phyloP scores from a whole-genome alignment of 495 filamentous ascomycete species.

The Penicillium lagena region DNA sequence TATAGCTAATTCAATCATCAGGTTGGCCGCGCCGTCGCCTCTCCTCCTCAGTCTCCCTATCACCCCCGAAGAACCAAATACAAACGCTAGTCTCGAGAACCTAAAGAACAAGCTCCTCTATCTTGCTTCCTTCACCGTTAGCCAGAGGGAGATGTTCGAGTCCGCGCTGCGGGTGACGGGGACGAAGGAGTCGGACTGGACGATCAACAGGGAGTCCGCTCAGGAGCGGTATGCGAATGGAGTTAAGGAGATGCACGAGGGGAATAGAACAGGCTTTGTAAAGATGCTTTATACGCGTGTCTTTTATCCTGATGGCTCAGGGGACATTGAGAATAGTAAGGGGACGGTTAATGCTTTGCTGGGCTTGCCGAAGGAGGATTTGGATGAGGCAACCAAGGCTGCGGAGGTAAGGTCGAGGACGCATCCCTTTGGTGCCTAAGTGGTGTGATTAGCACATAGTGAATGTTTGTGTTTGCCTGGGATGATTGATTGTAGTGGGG shows the following conservation, averaged over 20 bases:
- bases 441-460: too few relatives aligned
- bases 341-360: constrained; percentile 40
- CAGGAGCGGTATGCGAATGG: constrained; percentile 39
- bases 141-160: constrained; percentile 47
- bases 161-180: constrained; percentile 46
- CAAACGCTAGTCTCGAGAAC: constrained; percentile 11
- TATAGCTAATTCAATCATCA: neutral
- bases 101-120: constrained; percentile 38
- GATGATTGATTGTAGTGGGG: too few relatives aligned
- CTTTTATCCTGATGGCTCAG: constrained; percentile 39
- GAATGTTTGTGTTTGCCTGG: too few relatives aligned
- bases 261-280: constrained; percentile 15
- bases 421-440: too few relatives aligned
- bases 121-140: constrained; percentile 40
- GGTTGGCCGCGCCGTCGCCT: constrained; percentile 37
- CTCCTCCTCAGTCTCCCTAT: constrained; percentile 35
- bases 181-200: constrained; percentile 51
- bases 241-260: constrained; percentile 27
- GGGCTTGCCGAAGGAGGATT: constrained; percentile 48
- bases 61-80: constrained; percentile 30
- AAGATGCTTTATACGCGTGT: constrained; percentile 39
- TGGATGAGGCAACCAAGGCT: constrained; percentile 45
- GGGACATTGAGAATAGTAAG: constrained; percentile 26
- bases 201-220: constrained; percentile 33
- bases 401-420: neutral